A percentile compares a stretch with the other conserved stretches of the same genome.
Conservation (phyloP, 2,329 filamentous ascomycete species). For the Fusarium agapanthi region DNA sequence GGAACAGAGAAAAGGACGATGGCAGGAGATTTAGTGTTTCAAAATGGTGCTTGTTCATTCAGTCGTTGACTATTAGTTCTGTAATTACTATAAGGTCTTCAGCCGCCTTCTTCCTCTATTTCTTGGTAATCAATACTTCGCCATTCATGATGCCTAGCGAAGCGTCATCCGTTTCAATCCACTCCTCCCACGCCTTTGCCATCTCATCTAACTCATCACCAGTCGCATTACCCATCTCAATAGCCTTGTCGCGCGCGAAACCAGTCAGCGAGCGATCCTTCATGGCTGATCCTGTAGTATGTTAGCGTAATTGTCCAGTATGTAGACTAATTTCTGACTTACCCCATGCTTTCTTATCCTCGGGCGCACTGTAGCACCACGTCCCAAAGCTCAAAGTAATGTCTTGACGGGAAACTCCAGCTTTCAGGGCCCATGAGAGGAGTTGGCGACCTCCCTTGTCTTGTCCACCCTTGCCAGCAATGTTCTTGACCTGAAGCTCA, state of each 20-base stretch:
- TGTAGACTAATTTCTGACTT: not conserved
- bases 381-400: conserved; percentile 41
- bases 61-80: not conserved
- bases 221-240: conserved; percentile 39
- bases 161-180: conserved; percentile 40
- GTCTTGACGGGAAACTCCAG: conserved; percentile 35
- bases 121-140: conserved; percentile 40
- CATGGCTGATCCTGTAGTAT: conserved; percentile 38
- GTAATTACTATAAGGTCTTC: not conserved
- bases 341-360: conserved; percentile 42
- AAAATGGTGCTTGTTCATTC: not conserved
- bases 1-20: not conserved
- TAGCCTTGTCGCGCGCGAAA: conserved; percentile 36
- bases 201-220: conserved; percentile 41
- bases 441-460: conserved; percentile 41
- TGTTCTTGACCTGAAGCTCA: conserved; percentile 27
- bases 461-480: conserved; percentile 40
- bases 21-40: not conserved
- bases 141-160: conserved; percentile 44
- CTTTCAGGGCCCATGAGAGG: conserved; percentile 41
- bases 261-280: conserved; percentile 37
- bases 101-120: not conserved
- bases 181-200: conserved; percentile 42
- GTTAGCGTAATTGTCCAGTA: not conserved
- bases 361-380: conserved; percentile 42